These are phyloP conservation scores for Toxicodendron radicans DNA, from an alignment of 345 rosid species.

Conservation along the genomic window DNA sequence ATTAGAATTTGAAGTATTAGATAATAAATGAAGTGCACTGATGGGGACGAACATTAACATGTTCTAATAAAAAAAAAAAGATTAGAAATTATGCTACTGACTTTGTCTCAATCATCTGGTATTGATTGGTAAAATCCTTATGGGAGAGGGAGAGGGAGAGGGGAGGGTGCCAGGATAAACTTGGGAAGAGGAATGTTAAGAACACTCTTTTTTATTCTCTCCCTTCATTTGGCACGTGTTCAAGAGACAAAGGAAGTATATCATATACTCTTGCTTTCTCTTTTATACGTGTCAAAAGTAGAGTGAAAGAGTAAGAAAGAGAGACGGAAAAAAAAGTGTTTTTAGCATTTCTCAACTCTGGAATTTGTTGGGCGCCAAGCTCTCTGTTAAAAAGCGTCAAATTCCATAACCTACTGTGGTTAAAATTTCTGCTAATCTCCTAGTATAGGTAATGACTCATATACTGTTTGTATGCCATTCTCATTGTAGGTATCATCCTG, in stretches of 20 bases:
- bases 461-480: constrained; percentile 11
- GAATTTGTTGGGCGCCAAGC: background rate
- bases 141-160: background rate
- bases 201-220: too few species aligned
- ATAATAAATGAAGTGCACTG: background rate
- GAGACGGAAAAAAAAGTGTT: too few species aligned
- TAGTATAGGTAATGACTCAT: background rate
- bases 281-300: too few species aligned
- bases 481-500: constrained; percentile 79
- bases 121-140: background rate
- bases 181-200: too few species aligned
- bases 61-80: background rate
- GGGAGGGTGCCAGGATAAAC: background rate
- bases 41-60: background rate
- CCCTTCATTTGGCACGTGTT: too few species aligned
- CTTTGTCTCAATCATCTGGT: background rate
- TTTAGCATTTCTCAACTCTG: too few species aligned
- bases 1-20: background rate
- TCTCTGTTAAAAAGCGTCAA: background rate
- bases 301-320: too few species aligned
- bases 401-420: background rate
- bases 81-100: background rate
- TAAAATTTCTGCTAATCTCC: background rate
- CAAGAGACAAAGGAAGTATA: too few species aligned
- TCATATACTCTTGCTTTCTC: too few species aligned